phyloP scores from a whole-genome alignment of 768 basidiomycete genomes.

The Clavulina sp. region DNA sequence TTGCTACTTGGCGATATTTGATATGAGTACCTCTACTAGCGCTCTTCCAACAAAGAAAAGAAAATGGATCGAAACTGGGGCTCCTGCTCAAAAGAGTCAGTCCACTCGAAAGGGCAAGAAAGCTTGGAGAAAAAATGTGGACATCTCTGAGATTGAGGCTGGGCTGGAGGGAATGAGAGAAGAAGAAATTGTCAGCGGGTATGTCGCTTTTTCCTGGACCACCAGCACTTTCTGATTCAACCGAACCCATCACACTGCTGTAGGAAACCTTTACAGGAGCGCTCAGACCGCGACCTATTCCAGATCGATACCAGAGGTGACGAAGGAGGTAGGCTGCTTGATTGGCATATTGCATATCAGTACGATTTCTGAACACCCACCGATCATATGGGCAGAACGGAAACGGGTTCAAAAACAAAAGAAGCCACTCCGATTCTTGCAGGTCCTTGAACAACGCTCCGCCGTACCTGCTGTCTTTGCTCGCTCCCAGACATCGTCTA shows the following conservation, averaged over 20 bases:
- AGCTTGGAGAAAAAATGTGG: conserved; percentile 86
- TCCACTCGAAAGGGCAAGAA: conserved; percentile 77
- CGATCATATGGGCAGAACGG: conserved; percentile 32
- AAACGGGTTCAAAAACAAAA: conserved; percentile 18
- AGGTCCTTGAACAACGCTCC: conserved; percentile 71
- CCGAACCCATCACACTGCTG: conserved; percentile 21
- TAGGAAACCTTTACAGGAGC: conserved; percentile 43
- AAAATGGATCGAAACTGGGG: conserved; percentile 13
- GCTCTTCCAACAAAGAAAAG: background rate
- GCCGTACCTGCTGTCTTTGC: conserved; percentile 73
- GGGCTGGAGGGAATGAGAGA: conserved; percentile 56
- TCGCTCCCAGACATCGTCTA: conserved; percentile 17
- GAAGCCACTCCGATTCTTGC: conserved; percentile 34
- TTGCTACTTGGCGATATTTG: too few species aligned
- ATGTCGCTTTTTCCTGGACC: conserved; percentile 14
- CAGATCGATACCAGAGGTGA: conserved; percentile 67
- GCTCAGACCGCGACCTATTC: conserved; percentile 59
- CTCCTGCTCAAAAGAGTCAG: conserved; percentile 30
- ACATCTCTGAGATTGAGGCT: conserved; percentile 61
- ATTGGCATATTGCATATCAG: background rate
- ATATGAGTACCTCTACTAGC: too few species aligned
- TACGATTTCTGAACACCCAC: background rate
- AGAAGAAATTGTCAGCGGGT: conserved; percentile 77
- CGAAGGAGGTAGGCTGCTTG: conserved; percentile 37
- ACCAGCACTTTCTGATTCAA: background rate